Conservation (phyloP, 352 stramenopile genomes). For the Phytopythium montanum region DNA sequence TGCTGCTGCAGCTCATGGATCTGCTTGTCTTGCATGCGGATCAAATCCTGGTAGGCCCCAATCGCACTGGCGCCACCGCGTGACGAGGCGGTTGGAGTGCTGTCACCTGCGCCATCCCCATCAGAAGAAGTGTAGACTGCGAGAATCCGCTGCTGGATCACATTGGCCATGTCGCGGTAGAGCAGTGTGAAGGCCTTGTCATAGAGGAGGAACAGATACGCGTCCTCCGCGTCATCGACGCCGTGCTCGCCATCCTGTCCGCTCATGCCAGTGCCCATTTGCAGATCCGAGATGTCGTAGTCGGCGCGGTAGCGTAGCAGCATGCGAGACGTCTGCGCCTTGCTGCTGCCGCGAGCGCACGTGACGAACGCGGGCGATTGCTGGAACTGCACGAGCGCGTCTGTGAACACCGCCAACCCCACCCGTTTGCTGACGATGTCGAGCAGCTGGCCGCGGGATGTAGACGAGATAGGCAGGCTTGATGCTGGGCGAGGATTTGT, state of each 20-base stretch:
- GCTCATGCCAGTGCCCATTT: constrained; percentile 2
- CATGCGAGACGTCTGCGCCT: constrained; percentile 31
- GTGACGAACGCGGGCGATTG: constrained; percentile 43
- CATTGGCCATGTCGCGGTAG: constrained; percentile 45
- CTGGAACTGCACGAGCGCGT: constrained; percentile 62
- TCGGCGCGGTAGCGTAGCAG: constrained; percentile 31
- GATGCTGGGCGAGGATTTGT: not conserved
- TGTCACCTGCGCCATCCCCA: constrained; percentile 11
- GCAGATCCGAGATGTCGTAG: constrained; percentile 21
- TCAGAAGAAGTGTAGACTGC: constrained; percentile 50
- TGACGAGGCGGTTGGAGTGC: not conserved
- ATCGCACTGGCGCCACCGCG: constrained; percentile 18
- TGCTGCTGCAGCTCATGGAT: constrained; percentile 50
- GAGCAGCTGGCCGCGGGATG: constrained; percentile 60
- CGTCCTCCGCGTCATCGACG: constrained; percentile 10
- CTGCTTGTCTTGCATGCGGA: constrained; percentile 77
- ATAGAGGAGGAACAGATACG: constrained; percentile 67
- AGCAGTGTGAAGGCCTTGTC: constrained; percentile 52
- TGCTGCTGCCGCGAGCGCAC: constrained; percentile 34
- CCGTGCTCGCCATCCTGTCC: constrained; percentile 7
- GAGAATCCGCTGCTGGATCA: constrained; percentile 64
- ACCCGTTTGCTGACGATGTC: constrained; percentile 63
- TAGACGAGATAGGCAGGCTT: not conserved
- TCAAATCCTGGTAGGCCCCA: constrained; percentile 71
- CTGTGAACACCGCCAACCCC: constrained; percentile 63